Evolutionary conservation across 1,284 basidiomycete genomes (phyloP).

Genomic region (Malassezia japonica): DNA sequence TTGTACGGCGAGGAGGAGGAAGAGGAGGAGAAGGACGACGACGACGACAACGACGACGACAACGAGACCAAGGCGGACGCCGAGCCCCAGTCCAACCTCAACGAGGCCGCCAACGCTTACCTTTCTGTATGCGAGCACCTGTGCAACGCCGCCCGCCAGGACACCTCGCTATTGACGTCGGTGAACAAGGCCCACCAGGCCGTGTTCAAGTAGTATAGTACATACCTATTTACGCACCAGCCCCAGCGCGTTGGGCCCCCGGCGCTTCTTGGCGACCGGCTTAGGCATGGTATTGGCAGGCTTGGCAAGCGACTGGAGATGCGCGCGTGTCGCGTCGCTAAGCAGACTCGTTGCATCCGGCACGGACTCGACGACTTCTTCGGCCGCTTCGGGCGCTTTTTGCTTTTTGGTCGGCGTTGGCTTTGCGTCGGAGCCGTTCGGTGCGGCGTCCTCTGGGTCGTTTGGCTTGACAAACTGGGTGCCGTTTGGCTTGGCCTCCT

Average conservation of each 20-base stretch:
- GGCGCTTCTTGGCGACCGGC: slow-evolving; percentile 30
- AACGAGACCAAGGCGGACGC: not conserved
- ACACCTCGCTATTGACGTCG: no score
- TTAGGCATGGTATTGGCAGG: not conserved
- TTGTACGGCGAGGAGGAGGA: slow-evolving; percentile 22
- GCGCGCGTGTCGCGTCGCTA: slow-evolving; percentile 19
- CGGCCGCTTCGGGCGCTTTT: no score
- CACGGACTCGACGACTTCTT: slow-evolving; percentile 21
- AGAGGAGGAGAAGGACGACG: not conserved
- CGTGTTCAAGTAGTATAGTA: not conserved
- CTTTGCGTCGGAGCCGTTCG: no score
- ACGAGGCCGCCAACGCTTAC: no score
- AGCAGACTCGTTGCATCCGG: slow-evolving; percentile 22
- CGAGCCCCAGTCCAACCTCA: no score
- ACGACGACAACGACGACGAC: not conserved
- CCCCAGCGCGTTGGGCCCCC: slow-evolving; percentile 35
- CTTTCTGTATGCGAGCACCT: no score
- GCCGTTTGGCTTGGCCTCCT: not conserved
- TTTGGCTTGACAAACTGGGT: no score
- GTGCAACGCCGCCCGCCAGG: no score
- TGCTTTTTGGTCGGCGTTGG: no score
- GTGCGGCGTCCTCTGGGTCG: no score
- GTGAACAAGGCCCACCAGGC: not conserved
- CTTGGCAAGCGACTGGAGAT: slow-evolving; percentile 8
- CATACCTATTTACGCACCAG: slow-evolving; percentile 36